A percentile compares a stretch with the other conserved stretches of the same genome.
Evolutionary conservation across 257 asterid genomes (phyloP).

Genomic region (Solanum habrochaites): DNA sequence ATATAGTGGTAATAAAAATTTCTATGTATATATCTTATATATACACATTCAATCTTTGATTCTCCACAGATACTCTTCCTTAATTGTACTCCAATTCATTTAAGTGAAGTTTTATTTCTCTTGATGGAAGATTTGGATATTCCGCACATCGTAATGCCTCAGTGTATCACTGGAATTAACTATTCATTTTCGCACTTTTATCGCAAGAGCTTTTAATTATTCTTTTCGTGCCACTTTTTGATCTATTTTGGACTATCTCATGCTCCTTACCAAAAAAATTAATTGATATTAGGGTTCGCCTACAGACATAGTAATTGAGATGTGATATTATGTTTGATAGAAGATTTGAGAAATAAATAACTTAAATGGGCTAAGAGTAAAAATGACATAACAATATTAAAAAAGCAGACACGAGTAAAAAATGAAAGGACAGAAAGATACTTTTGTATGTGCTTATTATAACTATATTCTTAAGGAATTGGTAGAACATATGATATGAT

Average conservation of each 20-base stretch:
- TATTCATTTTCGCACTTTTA: too few species aligned
- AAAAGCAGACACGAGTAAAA: background rate
- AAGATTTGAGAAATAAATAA: too few species aligned
- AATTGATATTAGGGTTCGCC: background rate
- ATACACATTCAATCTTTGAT: background rate
- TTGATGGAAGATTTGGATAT: constrained; percentile 6
- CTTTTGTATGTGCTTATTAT: background rate
- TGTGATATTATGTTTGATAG: too few species aligned
- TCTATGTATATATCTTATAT: background rate
- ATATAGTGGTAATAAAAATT: background rate
- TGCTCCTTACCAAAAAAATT: too few species aligned
- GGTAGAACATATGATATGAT: too few species aligned
- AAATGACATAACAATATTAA: too few species aligned
- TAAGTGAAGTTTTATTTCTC: background rate
- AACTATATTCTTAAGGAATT: too few species aligned
- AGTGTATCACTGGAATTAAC: constrained; percentile 1
- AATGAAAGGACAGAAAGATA: fast-evolving
- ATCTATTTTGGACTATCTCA: background rate
- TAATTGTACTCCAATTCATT: background rate
- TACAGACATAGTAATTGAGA: too few species aligned
- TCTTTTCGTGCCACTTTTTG: background rate
- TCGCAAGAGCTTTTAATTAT: background rate
- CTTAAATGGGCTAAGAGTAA: too few species aligned
- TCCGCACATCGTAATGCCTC: background rate
- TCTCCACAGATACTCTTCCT: background rate